Conservation (phyloP, 768 basidiomycete genomes). For the Leccinum sublutescens region DNA sequence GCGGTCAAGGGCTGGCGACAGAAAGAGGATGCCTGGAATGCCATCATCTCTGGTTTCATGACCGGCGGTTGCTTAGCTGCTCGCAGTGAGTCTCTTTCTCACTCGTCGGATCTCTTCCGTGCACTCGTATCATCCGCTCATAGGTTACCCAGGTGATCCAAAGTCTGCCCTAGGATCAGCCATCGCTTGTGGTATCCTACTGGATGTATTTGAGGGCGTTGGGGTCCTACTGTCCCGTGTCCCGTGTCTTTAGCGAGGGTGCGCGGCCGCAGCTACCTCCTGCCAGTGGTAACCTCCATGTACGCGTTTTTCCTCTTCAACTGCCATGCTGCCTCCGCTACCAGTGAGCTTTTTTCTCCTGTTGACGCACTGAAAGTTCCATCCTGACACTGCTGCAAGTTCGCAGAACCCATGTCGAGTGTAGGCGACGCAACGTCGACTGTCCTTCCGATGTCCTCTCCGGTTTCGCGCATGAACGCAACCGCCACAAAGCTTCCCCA, state of each 20-base stretch:
- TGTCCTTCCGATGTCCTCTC: conserved; percentile 15
- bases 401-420: conserved; percentile 16
- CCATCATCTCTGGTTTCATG: conserved; percentile 97
- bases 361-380: neutral
- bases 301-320: conserved; percentile 41
- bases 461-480: conserved; percentile 10
- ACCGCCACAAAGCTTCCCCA: conserved; percentile 1
- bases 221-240: conserved; percentile 90
- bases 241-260: conserved; percentile 62
- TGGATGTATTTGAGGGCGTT: conserved; percentile 94
- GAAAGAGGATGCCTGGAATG: conserved; percentile 99
- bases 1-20: conserved; percentile 95
- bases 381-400: neutral
- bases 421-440: conserved; percentile 14
- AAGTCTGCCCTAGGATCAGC: conserved; percentile 90
- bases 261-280: conserved; percentile 44
- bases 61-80: conserved; percentile 95
- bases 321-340: neutral
- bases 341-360: conserved; percentile 2
- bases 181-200: conserved; percentile 91
- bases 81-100: conserved; percentile 64
- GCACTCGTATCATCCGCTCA: conserved; percentile 3
- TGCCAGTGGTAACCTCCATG: conserved; percentile 31
- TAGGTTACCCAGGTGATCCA: conserved; percentile 70
- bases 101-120: neutral